Evolutionary conservation across 257 asterid species (phyloP).

Genomic region (Scutellaria galericulata): DNA sequence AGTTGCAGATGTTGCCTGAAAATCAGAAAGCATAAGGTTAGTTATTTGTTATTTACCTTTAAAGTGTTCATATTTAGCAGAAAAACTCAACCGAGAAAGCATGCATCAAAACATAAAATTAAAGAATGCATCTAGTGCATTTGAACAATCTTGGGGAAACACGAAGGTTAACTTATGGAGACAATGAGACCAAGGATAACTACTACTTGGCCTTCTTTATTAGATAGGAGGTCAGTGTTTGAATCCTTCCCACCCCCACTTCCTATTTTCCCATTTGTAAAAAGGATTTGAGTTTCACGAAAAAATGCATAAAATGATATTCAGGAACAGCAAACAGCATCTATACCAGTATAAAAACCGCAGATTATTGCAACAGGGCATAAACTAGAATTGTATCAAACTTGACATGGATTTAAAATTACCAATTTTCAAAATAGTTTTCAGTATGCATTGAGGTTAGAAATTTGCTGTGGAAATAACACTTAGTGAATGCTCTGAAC

Average conservation of each 20-base stretch:
- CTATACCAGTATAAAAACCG: constrained; percentile 6
- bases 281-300: too few species aligned
- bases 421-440: background rate
- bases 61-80: background rate
- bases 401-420: constrained; percentile 13
- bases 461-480: constrained; percentile 3
- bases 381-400: constrained; percentile 1
- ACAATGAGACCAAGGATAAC: too few species aligned
- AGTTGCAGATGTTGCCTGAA: constrained; percentile 63
- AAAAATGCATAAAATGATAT: too few species aligned
- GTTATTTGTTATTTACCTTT: constrained; percentile 8
- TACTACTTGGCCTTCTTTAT: too few species aligned
- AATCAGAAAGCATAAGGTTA: constrained; percentile 30
- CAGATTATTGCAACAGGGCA: constrained; percentile 12
- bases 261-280: too few species aligned
- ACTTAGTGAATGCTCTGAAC: constrained; percentile 9
- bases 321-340: background rate
- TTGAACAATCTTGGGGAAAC: too few species aligned
- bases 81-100: constrained; percentile 10
- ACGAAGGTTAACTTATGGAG: too few species aligned
- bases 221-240: too few species aligned
- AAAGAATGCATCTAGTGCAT: background rate
- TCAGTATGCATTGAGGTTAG: background rate
- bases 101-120: constrained; percentile 16
- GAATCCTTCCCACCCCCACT: too few species aligned